phyloP scores from a whole-genome alignment of 345 rosid species.

The Iberis pinnata region DNA sequence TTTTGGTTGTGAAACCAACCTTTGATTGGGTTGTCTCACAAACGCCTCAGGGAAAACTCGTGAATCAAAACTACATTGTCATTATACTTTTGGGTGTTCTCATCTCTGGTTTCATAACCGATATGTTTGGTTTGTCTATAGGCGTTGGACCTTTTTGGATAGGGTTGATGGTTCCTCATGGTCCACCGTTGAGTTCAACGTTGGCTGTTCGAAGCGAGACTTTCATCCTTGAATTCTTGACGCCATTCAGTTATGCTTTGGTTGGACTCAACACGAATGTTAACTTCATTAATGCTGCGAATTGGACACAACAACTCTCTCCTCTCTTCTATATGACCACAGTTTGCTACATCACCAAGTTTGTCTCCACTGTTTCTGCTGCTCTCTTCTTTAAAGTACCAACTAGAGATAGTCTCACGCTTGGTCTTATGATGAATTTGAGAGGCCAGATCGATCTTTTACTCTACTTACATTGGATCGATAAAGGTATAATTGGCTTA shows the following conservation, averaged over 20 bases:
- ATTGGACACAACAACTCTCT: constrained; percentile 37
- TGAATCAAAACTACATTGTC: constrained; percentile 39
- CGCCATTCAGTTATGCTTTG: constrained; percentile 52
- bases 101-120: constrained; percentile 45
- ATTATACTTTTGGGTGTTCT: constrained; percentile 42
- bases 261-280: constrained; percentile 53
- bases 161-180: constrained; percentile 58
- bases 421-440: constrained; percentile 52
- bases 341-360: constrained; percentile 38
- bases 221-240: constrained; percentile 40
- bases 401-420: constrained; percentile 42
- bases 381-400: constrained; percentile 38
- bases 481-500: constrained; percentile 37
- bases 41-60: constrained; percentile 52
- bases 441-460: constrained; percentile 63
- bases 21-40: constrained; percentile 41
- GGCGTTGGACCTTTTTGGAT: constrained; percentile 55
- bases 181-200: constrained; percentile 55
- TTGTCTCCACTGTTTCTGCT: constrained; percentile 24
- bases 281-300: constrained; percentile 19
- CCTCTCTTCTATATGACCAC: constrained; percentile 39
- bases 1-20: constrained; percentile 22
- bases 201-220: constrained; percentile 52
- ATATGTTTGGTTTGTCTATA: constrained; percentile 58
- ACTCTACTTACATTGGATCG: constrained; percentile 51